Evolutionary conservation across 2,329 filamentous ascomycete species (phyloP).

Genomic region (Aurifilum marmelostoma): DNA sequence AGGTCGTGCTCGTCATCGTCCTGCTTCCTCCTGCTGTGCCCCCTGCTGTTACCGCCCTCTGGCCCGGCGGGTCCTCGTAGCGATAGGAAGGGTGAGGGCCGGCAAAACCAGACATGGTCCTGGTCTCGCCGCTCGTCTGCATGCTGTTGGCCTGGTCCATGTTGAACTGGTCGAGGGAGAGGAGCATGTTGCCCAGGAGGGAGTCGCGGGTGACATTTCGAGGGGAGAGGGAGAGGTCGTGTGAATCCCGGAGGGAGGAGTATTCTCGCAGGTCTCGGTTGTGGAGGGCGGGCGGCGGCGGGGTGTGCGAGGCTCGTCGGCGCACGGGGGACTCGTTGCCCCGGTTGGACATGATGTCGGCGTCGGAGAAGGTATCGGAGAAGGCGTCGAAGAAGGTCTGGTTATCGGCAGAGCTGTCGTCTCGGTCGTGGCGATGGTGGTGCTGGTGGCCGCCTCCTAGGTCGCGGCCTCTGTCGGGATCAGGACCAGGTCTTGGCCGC

Average conservation of each 20-base stretch:
- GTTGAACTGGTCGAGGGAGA: constrained; percentile 86
- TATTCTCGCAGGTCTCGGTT: constrained; percentile 34
- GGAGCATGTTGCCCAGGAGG: constrained; percentile 92
- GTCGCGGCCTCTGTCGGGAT: constrained; percentile 21
- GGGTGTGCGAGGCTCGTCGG: constrained; percentile 30
- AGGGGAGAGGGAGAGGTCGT: constrained; percentile 82
- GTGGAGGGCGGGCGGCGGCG: constrained; percentile 35
- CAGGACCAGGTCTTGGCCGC: constrained; percentile 11
- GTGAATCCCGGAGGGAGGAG: constrained; percentile 61
- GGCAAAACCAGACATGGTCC: constrained; percentile 34
- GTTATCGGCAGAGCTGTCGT: constrained; percentile 31
- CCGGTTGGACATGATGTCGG: constrained; percentile 32
- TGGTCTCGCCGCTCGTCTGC: constrained; percentile 30
- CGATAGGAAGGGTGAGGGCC: constrained; percentile 24
- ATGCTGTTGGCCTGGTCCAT: constrained; percentile 49
- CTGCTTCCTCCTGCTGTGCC: constrained; percentile 29
- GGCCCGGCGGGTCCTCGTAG: constrained; percentile 38
- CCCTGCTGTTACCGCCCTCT: neutral
- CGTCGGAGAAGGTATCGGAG: constrained; percentile 44
- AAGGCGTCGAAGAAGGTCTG: constrained; percentile 41
- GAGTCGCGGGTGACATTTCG: constrained; percentile 82
- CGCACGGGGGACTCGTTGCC: constrained; percentile 33
- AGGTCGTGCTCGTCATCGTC: constrained; percentile 36
- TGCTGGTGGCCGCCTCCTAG: neutral
- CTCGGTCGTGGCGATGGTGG: constrained; percentile 25